Conservation (phyloP, 768 basidiomycete species). For the Amylocystis lapponica region DNA sequence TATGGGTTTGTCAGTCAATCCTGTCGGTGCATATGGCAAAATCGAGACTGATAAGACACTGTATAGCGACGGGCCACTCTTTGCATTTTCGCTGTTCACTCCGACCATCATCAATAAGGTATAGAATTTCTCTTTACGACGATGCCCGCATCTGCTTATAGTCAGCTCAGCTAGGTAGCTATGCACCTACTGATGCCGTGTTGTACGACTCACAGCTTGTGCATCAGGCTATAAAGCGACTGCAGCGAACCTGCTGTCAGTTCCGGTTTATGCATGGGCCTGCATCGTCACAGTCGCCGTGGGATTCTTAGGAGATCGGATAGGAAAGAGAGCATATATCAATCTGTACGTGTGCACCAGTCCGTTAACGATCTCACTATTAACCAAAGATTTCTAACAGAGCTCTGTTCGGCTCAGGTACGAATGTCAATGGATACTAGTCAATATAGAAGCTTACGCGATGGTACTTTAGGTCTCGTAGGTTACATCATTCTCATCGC, state of each 20-base stretch:
- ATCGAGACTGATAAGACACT: constrained; percentile 1
- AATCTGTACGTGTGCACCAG: constrained; percentile 44
- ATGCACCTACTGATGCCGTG: too few species aligned
- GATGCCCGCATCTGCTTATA: neutral
- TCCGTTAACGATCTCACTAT: neutral
- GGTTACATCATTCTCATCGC: constrained; percentile 65
- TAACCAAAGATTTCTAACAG: constrained; percentile 11
- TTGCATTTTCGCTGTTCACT: constrained; percentile 47
- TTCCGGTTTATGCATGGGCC: constrained; percentile 73
- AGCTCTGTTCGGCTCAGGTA: constrained; percentile 28
- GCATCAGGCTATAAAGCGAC: constrained; percentile 55
- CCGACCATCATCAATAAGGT: constrained; percentile 48
- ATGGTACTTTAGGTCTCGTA: constrained; percentile 30
- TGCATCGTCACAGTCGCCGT: constrained; percentile 59
- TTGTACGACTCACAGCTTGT: too few species aligned
- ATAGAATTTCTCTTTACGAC: too few species aligned
- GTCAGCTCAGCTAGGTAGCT: constrained; percentile 31
- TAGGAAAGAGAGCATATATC: constrained; percentile 49
- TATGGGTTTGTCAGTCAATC: constrained; percentile 54
- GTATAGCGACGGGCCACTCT: constrained; percentile 44
- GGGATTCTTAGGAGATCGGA: constrained; percentile 57
- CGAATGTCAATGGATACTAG: constrained; percentile 1
- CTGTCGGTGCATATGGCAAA: neutral
- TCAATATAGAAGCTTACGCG: neutral
- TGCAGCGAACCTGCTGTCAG: constrained; percentile 65